Base-by-base conservation (phyloP, 306 rosid species). In the Vigna hirtella region DNA sequence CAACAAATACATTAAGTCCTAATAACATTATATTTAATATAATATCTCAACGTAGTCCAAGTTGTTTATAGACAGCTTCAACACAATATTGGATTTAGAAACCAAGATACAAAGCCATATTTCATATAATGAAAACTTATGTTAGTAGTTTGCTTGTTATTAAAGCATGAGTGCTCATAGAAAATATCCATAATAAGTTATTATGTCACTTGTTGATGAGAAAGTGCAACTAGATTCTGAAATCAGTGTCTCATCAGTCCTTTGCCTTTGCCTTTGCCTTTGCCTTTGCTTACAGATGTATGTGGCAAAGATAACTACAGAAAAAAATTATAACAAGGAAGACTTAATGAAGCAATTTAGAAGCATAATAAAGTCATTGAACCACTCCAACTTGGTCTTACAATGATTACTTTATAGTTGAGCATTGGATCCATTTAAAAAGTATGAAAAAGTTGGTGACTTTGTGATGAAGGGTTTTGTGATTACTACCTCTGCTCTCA, bases 391-490 rank as follows among this genome's bases (percentile, higher is more conserved):
- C 63, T 63, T 47, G 59, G 11, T 22, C 58, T 36, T 61, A 40
- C 11, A 36, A 85, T 81, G 20, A 85, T 69, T 76, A 47, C 22
- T 57, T 56, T 82, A 18, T 68, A 69, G 78, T 69, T 78, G 85
- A 55, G 22, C 83, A 73, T 77, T 77, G 86, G 88, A 81, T 82
- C 81, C 88, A 52, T 58, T 12, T 32, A 55, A 55, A 85, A 77
- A 47, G 11, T 68, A n/a, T 40, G 47, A 68, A 72, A 68, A 66
- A 56, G 65, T 24, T 59, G 55, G 63, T 83, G 56, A 79, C 91
- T 87, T 87, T 90, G 81, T 69, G 36, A 50, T 45, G 85, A 84
- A 84, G 87, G 82, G 56, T 77, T 72, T 51, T 16, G 77, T 70
- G 87, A 84, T 80, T 51, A 77, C 72, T 62, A 52, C 83, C 52